phyloP scores from a whole-genome alignment of 805 yeast genomes.

The Jamesozyma spencerorum region DNA sequence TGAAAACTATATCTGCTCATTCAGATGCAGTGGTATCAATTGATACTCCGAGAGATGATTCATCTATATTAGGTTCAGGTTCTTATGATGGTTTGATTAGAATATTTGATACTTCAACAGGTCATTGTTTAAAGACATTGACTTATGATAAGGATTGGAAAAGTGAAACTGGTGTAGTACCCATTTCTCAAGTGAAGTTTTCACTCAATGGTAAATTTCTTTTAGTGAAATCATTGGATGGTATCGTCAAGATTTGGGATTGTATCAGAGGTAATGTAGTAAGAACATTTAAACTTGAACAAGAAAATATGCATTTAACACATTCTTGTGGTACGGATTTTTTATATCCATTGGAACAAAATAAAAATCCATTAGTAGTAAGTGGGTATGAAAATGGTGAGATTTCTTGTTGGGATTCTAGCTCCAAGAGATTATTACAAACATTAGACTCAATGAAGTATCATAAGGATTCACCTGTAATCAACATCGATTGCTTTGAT shows the following conservation, averaged over 20 bases:
- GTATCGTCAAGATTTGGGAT: constrained; percentile 74
- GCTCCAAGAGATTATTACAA: constrained; percentile 16
- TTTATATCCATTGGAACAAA: constrained; percentile 14
- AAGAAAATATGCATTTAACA: constrained; percentile 6
- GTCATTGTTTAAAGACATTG: constrained; percentile 85
- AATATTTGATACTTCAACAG: constrained; percentile 77
- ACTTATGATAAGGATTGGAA: constrained; percentile 71
- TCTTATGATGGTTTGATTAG: constrained; percentile 88
- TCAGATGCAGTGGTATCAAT: constrained; percentile 79
- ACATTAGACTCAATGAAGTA: constrained; percentile 7
- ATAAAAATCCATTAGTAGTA: constrained; percentile 16
- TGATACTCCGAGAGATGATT: constrained; percentile 65
- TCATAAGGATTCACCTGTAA: constrained; percentile 15
- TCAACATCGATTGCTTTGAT: constrained; percentile 16
- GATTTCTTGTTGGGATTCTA: constrained; percentile 22
- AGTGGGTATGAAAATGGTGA: constrained; percentile 26
- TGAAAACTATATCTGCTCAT: constrained; percentile 83
- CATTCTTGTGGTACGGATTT: constrained; percentile 26
- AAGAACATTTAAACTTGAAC: constrained; percentile 44
- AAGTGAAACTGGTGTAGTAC: constrained; percentile 43
- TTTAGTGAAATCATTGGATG: constrained; percentile 73
- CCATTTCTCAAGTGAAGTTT: constrained; percentile 63
- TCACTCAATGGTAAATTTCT: constrained; percentile 77
- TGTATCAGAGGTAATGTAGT: constrained; percentile 72
- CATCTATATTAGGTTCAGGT: constrained; percentile 71